phyloP scores from a whole-genome alignment of 2,329 filamentous ascomycete species.

The Cladosporium sp. region DNA sequence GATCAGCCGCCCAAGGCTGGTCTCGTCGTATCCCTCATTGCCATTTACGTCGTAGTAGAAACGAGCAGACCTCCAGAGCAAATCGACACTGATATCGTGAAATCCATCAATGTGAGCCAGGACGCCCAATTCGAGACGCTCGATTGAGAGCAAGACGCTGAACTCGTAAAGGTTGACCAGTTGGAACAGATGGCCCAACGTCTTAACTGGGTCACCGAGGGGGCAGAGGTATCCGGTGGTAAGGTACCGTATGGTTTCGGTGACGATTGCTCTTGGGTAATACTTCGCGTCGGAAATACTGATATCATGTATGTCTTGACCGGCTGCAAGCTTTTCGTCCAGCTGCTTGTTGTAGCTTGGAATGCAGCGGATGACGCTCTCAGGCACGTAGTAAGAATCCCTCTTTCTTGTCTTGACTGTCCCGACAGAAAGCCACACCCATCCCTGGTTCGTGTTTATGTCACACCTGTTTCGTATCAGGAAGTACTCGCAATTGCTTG shows the following conservation, averaged over 20 bases:
- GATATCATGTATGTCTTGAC: not conserved
- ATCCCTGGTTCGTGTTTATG: too few species aligned
- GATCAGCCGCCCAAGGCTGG: not conserved
- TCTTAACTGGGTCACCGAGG: not conserved
- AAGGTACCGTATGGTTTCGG: slow-evolving; percentile 3
- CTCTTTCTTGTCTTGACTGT: too few species aligned
- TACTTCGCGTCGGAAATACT: not conserved
- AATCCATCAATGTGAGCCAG: not conserved
- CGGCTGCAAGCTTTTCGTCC: not conserved
- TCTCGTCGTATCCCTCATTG: too few species aligned
- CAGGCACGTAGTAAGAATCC: not conserved
- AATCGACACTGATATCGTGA: not conserved
- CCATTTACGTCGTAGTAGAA: not conserved
- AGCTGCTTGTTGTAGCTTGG: not conserved
- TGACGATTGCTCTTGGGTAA: too few species aligned
- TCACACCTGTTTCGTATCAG: too few species aligned
- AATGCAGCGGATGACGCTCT: not conserved
- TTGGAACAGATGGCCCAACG: not conserved
- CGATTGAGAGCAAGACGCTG: not conserved
- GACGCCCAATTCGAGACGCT: not conserved
- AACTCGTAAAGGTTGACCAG: not conserved
- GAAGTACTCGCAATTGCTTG: too few species aligned
- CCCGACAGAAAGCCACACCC: too few species aligned
- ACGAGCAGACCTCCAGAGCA: not conserved
- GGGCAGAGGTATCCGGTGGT: not conserved